Percentiles rank a stretch among this genome's conserved stretches.
Evolutionary conservation across 371 early-diverging fungal genomes (phyloP).

Genomic region (Mucor saturninus): DNA sequence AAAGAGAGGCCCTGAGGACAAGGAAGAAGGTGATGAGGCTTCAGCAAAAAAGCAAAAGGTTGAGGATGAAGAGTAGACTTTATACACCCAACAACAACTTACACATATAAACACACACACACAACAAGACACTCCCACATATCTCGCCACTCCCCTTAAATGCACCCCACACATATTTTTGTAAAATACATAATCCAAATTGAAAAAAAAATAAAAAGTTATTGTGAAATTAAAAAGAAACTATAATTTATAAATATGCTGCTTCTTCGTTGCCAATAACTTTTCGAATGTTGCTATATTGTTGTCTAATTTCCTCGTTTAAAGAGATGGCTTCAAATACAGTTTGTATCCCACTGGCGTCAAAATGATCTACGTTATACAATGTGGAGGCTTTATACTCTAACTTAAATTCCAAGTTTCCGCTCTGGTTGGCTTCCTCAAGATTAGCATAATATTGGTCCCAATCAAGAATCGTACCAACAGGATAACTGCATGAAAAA

Average conservation of each 20-base stretch:
- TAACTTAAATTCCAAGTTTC: constrained; percentile 34
- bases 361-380: constrained; percentile 41
- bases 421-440: constrained; percentile 38
- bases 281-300: constrained; percentile 45
- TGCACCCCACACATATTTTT: constrained; percentile 7
- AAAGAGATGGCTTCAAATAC: constrained; percentile 16
- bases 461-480: constrained; percentile 49
- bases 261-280: constrained; percentile 21
- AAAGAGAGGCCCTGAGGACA: constrained; percentile 54
- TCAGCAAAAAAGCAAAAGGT: constrained; percentile 55
- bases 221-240: constrained; percentile 2
- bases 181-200: constrained; percentile 9
- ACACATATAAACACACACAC: neutral
- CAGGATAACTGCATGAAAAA: constrained; percentile 13
- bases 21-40: constrained; percentile 38
- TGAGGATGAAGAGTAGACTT: constrained; percentile 25
- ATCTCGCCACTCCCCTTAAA: neutral
- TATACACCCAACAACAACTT: neutral
- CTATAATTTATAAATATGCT: neutral
- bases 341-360: constrained; percentile 19
- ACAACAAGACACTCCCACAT: neutral
- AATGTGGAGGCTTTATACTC: constrained; percentile 54
- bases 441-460: constrained; percentile 59
- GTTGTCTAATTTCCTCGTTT: constrained; percentile 22
- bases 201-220: neutral